Base-by-base conservation (phyloP, 306 rosid species). In the Sphenostylis stenocarpa region DNA sequence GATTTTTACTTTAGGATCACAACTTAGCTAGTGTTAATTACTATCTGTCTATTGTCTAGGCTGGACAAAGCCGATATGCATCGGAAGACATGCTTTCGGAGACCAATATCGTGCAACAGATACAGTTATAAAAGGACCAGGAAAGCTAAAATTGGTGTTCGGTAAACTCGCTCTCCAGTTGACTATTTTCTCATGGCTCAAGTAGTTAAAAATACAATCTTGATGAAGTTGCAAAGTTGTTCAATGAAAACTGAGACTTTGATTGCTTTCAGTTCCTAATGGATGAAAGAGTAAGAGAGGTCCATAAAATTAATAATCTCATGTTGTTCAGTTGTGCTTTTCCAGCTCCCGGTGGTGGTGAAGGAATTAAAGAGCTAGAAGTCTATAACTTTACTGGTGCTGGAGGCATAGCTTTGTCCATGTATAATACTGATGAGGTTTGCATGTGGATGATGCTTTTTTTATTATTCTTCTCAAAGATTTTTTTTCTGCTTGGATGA, bases 361-460 rank as follows among this genome's bases (percentile, higher is more conserved):
- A 64, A 65, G 93, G 88, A 87, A 84, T 57, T 81, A 86, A 79
- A 33, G 99, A 90, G 79, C 63, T 89, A 10, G 97, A 95, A 80
- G 99, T 95, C 47, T 95, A 73, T 77, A 84, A 92, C 77, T 95
- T 95, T 29, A 91, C 90, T 24, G 97, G 96, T 68, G 94, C 86
- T 73, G 99, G 99, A 48, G 99, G 99, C 41, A 78, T 95, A 58
- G 97, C 96, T 33, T 72, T 95, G 83, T 78, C 97, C 72, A 95
- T 95, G 99, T 95, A 92, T 55, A 95, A 95, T 80, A 92, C 97
- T 1, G 97, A 95, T 31, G 99, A 92, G 99, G 99, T 95, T 82
- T 71, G 77, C 7, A 70, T 74, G 11, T 78, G 36, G 52, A 20
- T 14, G 14, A 49, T 47, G 36, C 43, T 75, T 57, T 41, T 3